Conservation (phyloP, 2,329 filamentous ascomycete species). For the Penicillium sp. region DNA sequence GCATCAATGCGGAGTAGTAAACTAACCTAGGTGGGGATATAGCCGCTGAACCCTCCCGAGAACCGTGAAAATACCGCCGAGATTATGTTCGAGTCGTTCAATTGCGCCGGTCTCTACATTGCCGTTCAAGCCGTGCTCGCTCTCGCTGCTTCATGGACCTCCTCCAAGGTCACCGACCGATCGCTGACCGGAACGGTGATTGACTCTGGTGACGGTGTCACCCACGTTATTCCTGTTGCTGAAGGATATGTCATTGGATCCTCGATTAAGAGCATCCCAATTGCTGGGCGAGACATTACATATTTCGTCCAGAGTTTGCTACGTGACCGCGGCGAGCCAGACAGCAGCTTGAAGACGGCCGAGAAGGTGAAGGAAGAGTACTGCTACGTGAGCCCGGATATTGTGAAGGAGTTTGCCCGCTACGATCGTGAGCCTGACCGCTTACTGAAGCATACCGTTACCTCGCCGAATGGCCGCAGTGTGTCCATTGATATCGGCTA, state of each 20-base stretch:
- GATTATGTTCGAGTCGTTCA: constrained; percentile 99
- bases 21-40: constrained; percentile 12
- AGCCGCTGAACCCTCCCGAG: constrained; percentile 96
- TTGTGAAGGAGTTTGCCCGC: constrained; percentile 94
- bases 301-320: constrained; percentile 97
- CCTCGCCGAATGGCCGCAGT: constrained; percentile 78
- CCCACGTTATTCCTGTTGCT: constrained; percentile 96
- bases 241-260: constrained; percentile 99
- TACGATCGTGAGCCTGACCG: constrained; percentile 91
- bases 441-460: constrained; percentile 86
- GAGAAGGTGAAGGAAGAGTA: constrained; percentile 99
- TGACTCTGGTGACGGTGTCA: constrained; percentile 97
- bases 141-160: constrained; percentile 96
- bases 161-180: constrained; percentile 93
- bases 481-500: constrained; percentile 91
- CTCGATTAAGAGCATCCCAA: constrained; percentile 98
- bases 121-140: constrained; percentile 96
- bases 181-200: constrained; percentile 97
- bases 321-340: constrained; percentile 91
- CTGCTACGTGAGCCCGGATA: constrained; percentile 97
- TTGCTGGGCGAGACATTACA: constrained; percentile 95
- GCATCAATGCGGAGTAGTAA: constrained; percentile 5
- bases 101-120: constrained; percentile 97
- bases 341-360: constrained; percentile 94
- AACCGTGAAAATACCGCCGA: constrained; percentile 99